phyloP scores from a whole-genome alignment of 225 moss, liverwort and hornwort species.

The Bryoerythrophyllum caledonicum region DNA sequence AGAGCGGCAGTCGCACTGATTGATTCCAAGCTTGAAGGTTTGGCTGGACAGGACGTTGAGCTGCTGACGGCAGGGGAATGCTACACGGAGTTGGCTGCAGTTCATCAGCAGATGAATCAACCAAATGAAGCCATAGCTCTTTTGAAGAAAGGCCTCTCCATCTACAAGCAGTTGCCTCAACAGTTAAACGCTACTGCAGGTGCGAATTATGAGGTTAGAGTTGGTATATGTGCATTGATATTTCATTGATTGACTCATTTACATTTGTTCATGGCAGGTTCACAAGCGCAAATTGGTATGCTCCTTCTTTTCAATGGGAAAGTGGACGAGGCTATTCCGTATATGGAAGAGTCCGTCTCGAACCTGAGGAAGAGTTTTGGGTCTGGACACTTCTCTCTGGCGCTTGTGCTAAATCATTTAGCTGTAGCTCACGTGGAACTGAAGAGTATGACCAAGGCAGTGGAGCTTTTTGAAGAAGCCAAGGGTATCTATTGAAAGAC shows the following conservation, averaged over 20 bases:
- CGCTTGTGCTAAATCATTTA: slow-evolving; percentile 91
- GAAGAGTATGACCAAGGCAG: slow-evolving; percentile 56
- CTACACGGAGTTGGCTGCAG: slow-evolving; percentile 83
- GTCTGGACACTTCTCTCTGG: slow-evolving; percentile 80
- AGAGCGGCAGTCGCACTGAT: slow-evolving; percentile 62
- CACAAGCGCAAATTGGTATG: slow-evolving; percentile 98
- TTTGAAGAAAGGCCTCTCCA: slow-evolving; percentile 61
- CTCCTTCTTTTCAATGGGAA: slow-evolving; percentile 85
- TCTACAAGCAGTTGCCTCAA: slow-evolving; percentile 74
- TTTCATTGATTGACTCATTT: neutral
- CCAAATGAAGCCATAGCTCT: slow-evolving; percentile 71
- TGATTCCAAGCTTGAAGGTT: slow-evolving; percentile 48
- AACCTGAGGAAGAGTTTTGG: slow-evolving; percentile 76
- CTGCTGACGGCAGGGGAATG: slow-evolving; percentile 80
- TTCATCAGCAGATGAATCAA: slow-evolving; percentile 70
- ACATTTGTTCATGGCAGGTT: slow-evolving; percentile 44
- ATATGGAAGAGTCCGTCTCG: slow-evolving; percentile 68
- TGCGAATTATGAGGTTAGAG: neutral
- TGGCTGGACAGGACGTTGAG: slow-evolving; percentile 45
- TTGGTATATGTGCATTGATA: neutral
- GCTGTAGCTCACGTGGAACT: slow-evolving; percentile 87
- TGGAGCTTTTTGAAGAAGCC: slow-evolving; percentile 79
- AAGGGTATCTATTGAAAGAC: slow-evolving; percentile 75
- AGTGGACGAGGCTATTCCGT: slow-evolving; percentile 70
- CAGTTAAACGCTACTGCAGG: slow-evolving; percentile 86